Conservation (phyloP, 2,329 filamentous ascomycete species). For the Diplodia corticola region DNA sequence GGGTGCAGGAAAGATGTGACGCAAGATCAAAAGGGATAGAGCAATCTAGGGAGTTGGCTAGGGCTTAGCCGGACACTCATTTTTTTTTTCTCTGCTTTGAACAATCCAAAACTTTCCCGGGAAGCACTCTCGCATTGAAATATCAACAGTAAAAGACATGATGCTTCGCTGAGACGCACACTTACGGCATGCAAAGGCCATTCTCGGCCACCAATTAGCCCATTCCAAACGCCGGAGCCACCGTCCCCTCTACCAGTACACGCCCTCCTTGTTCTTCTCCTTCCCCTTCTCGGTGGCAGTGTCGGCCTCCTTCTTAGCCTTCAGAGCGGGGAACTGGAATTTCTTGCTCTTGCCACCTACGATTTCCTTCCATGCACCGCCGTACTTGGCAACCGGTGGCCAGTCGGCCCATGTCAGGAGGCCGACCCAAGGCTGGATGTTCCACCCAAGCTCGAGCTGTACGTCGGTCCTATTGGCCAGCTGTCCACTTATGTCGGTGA, state of each 20-base stretch:
- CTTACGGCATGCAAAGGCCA: background rate
- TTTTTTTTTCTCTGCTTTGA: background rate
- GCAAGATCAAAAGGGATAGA: background rate
- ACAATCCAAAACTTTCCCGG: background rate
- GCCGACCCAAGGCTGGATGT: conserved; percentile 97
- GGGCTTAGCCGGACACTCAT: background rate
- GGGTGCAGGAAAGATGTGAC: background rate
- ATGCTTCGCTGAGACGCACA: background rate
- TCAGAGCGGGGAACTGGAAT: conserved; percentile 67
- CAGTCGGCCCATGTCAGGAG: conserved; percentile 71
- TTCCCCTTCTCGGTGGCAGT: conserved; percentile 50
- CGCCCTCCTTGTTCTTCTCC: conserved; percentile 45
- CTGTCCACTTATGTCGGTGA: conserved; percentile 82
- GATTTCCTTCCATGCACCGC: conserved; percentile 65
- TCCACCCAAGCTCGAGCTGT: conserved; percentile 82
- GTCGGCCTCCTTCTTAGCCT: conserved; percentile 58
- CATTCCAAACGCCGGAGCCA: conserved; percentile 2
- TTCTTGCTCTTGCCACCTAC: conserved; percentile 63
- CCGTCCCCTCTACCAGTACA: conserved; percentile 11
- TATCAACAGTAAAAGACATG: background rate
- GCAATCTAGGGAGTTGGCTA: background rate
- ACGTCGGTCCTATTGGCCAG: conserved; percentile 74
- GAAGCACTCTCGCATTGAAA: background rate
- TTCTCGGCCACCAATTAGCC: background rate
- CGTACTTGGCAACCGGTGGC: conserved; percentile 33